Conservation (phyloP, 805 yeast species). For the Kodamaea restingae region DNA sequence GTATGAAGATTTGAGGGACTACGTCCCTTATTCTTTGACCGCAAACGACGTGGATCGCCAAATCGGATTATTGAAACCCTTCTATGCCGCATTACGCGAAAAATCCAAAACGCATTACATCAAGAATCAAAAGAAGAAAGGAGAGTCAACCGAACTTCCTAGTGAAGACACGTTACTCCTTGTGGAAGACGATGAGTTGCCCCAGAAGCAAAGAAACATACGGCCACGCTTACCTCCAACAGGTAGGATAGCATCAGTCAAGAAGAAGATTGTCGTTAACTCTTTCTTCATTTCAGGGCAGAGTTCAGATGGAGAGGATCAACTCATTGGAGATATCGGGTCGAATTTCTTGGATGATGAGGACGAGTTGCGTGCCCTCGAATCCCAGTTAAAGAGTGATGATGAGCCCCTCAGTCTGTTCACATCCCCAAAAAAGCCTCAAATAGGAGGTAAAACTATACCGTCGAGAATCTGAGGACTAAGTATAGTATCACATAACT, state of each 20-base stretch:
- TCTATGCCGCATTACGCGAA: constrained; percentile 39
- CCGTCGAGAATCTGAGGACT: not conserved
- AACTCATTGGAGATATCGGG: not conserved
- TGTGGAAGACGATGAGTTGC: constrained; percentile 81
- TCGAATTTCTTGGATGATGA: constrained; percentile 6
- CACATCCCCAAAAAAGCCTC: constrained; percentile 6
- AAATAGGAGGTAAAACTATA: constrained; percentile 2
- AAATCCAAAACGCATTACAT: constrained; percentile 42
- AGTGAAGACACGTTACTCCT: constrained; percentile 30
- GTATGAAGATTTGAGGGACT: constrained; percentile 62
- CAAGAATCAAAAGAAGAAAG: constrained; percentile 38
- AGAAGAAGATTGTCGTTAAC: constrained; percentile 55
- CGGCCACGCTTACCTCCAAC: constrained; percentile 87
- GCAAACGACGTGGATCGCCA: constrained; percentile 50
- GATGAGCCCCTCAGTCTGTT: constrained; percentile 7
- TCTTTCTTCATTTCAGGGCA: constrained; percentile 41
- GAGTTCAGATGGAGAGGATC: not conserved
- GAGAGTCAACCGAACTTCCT: constrained; percentile 41
- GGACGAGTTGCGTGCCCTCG: constrained; percentile 7
- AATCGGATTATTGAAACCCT: constrained; percentile 56
- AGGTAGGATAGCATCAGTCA: constrained; percentile 71
- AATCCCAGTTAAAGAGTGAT: constrained; percentile 7
- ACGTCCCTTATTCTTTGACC: constrained; percentile 49
- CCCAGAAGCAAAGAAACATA: constrained; percentile 68
- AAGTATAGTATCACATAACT: not conserved